Percentiles rank a stretch among this genome's conserved stretches.
Conservation (phyloP, 331 rosid species). For the Cydonia oblonga region DNA sequence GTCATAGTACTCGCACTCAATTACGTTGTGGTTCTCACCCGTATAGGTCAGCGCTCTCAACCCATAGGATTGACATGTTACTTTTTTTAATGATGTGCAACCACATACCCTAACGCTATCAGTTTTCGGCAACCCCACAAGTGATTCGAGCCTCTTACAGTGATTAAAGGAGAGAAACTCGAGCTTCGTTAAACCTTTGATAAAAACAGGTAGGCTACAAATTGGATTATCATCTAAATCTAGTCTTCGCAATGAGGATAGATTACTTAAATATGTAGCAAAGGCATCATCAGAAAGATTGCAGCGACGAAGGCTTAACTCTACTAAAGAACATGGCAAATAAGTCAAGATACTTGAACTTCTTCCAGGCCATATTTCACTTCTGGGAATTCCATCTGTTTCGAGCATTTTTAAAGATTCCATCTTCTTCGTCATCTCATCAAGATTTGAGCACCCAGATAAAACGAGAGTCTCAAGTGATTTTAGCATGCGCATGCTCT, state of each 20-base stretch:
- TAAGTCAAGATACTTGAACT: neutral
- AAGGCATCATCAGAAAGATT: neutral
- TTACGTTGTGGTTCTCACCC: neutral
- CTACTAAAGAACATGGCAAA: neutral
- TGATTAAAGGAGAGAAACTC: fast-evolving
- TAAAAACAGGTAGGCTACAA: neutral
- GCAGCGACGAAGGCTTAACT: neutral
- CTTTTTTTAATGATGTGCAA: neutral
- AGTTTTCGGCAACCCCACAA: neutral
- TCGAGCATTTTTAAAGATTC: neutral
- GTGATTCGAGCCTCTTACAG: neutral
- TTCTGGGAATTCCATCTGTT: neutral
- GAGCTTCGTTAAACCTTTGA: neutral
- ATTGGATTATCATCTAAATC: neutral
- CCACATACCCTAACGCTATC: fast-evolving
- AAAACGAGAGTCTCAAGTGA: neutral
- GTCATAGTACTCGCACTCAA: neutral
- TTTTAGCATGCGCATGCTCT: neutral
- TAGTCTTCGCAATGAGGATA: neutral
- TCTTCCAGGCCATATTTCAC: neutral
- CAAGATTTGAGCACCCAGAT: neutral
- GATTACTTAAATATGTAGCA: neutral
- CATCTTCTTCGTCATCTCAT: neutral
- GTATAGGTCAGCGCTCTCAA: too few species aligned
- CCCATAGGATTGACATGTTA: neutral